phyloP scores from a whole-genome alignment of 2,329 filamentous ascomycete genomes.

The Zymoseptoria brevis region DNA sequence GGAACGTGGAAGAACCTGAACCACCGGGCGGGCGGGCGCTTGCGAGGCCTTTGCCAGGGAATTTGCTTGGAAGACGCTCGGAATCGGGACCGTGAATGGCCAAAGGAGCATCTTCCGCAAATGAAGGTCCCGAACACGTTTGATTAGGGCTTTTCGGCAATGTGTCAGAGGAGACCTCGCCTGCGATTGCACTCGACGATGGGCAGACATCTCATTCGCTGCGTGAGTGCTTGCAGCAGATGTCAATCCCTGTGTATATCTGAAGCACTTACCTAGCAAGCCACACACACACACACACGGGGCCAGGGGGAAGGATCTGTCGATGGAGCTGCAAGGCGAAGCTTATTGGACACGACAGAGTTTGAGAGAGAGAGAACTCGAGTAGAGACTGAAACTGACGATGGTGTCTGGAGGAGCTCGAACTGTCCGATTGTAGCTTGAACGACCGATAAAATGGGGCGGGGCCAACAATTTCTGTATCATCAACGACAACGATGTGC shows the following conservation, averaged over 20 bases:
- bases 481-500: too few species aligned
- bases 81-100: background rate
- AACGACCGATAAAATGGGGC: background rate
- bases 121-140: background rate
- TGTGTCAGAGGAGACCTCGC: background rate
- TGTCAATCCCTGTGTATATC: background rate
- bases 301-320: background rate
- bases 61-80: background rate
- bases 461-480: too few species aligned
- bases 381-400: background rate
- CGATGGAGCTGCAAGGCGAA: background rate
- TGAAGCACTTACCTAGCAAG: too few species aligned
- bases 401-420: background rate
- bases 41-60: background rate
- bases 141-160: background rate
- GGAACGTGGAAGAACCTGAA: background rate
- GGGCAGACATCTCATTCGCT: background rate
- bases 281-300: background rate
- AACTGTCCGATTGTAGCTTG: background rate
- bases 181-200: background rate
- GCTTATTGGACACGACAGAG: background rate
- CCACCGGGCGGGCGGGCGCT: background rate
- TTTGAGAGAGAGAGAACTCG: background rate
- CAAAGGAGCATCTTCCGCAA: background rate
- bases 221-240: too few species aligned